phyloP scores from a whole-genome alignment of 78 protist species.

The Capsaspora owczarzaki region DNA sequence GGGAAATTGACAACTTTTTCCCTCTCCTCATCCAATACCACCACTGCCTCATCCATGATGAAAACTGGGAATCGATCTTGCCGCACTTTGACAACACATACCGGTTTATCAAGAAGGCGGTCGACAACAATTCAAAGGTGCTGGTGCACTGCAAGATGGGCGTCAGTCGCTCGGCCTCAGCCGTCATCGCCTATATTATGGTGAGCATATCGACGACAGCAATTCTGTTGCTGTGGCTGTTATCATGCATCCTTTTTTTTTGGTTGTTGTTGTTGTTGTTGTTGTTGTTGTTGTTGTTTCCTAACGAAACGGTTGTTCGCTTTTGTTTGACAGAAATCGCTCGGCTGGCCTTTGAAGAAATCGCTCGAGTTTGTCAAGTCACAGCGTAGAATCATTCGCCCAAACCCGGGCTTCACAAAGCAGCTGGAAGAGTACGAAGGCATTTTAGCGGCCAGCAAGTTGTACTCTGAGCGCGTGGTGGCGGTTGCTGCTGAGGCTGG shows the following conservation, averaged over 20 bases:
- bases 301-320: no score
- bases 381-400: constrained; percentile 28
- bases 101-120: constrained; percentile 12
- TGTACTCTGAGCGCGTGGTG: no score
- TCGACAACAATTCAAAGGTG: background rate
- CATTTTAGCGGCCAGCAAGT: no score
- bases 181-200: constrained; percentile 54
- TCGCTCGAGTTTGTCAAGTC: constrained; percentile 19
- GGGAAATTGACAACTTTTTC: constrained; percentile 26
- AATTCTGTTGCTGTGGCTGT: no score
- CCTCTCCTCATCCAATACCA: constrained; percentile 14
- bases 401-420: constrained; percentile 29
- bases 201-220: no score
- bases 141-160: constrained; percentile 70
- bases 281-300: no score
- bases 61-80: background rate
- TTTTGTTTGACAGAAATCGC: no score
- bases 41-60: constrained; percentile 15
- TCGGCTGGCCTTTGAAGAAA: constrained; percentile 22
- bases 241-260: no score
- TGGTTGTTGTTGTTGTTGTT: no score
- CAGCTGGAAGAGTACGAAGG: constrained; percentile 20
- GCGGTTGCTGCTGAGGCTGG: no score
- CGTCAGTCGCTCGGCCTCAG: constrained; percentile 40
- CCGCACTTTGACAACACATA: background rate